Evolutionary conservation across 2,329 filamentous ascomycete genomes (phyloP), one percentile per base, ranked within the genome.

Genomic region (Orbilia quercus): DNA sequence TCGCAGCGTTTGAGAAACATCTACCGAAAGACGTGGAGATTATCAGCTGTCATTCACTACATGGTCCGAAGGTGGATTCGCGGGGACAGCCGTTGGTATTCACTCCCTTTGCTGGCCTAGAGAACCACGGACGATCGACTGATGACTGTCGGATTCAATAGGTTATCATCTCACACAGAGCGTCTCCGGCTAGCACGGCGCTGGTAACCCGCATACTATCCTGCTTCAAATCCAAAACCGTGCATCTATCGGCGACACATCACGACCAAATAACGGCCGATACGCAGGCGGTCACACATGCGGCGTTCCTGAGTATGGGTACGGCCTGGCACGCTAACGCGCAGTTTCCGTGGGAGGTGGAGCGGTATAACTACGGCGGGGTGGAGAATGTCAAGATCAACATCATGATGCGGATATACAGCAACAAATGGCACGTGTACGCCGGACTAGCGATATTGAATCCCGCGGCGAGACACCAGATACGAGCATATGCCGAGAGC

Each of bases 341-440:
- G 69, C 92, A 99, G 80, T 99, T 98, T 78, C 95, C 96, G 0
- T 99, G 95, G 95, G 94, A 98, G 78, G 88, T 94, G 50, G 88
- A 89, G n/a, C 92, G 95, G 75, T 99, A 98, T 81, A 72, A 64
- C 54, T 88, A 97, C 2, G 95, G 95, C 69, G 96, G 95, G 58
- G 96, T 99, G 78, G 95, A 99, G 82, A 99, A 99, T 81, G 94
- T 98, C 78, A 99, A 99, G 83, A 96, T 98, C 83, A 99, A 99
- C 82, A 89, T 98, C 77, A 98, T 92, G 77, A 84, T 99, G 76
- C 92, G 95, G 77, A 98, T 99, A 82, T 99, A 98, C 83, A 89
- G 90, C 72, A 96, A 97, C 81, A 99, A 98, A 82, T 99, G 96
- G 96, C 96, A 99, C 83, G 95, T 99, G 67, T 99, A 99, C 81